Evolutionary conservation across 805 yeast genomes (phyloP), one percentile per base, ranked within the genome.

Genomic region (Ogataea philodendri): DNA sequence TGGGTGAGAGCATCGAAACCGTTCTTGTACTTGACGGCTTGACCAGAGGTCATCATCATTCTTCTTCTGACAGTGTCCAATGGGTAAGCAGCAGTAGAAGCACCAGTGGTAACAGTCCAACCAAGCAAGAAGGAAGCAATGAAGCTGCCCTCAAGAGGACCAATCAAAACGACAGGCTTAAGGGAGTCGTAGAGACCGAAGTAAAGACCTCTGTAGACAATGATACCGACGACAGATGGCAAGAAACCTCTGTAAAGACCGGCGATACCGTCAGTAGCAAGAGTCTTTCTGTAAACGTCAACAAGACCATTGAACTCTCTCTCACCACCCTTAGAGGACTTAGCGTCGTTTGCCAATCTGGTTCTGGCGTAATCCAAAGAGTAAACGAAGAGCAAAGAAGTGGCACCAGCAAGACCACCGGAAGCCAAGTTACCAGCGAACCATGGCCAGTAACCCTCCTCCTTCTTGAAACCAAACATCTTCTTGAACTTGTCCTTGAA

Each of bases 21-120:
- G 76, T 95, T 93, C 65, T 80, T 73, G 78, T 88, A 88, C 77
- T 89, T 88, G 62, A 88, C 95, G 63, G 95, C 95, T 76, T 87
- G 95, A 72, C 97, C 97, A 57, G 97, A 89, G 60, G 97, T 88
- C 97, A 88, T 88, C 97, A 88, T 88, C 97, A 88, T 88, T 84
- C 97, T 87, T 85, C 97, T 87, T 84, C 97, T 89, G 66, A 88
- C 88, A 65, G 97, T 88, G 75, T 88, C 97, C 72, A 89, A 84
- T 80, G 97, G 97, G 84, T 88, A 88, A 67, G 96, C 87, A 67
- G 95, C 95, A 55, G 96, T 87, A 59, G 96, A 89, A 63, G 97
- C 96, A 82, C 88, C 95, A 55, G 96, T 88, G 71, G 97, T 88
- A 63, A 88, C 96, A 70, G 79, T 77, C 97, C 97, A 88, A 73